Base-by-base conservation (phyloP, 1,139 yeast genomes). In the Pneumocystis carinii region DNA sequence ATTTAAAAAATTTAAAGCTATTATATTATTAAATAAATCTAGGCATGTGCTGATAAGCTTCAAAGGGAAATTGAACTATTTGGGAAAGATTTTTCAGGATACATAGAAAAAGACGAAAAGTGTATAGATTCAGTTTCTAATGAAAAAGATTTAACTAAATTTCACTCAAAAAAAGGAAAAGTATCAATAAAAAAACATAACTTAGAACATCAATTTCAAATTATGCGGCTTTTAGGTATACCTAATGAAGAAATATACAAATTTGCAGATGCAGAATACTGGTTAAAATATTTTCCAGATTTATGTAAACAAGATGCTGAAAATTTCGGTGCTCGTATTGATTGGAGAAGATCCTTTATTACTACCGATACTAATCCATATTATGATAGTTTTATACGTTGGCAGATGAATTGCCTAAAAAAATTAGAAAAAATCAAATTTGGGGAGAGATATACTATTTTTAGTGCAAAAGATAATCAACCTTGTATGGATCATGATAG, bases 401-500 rank as follows among this genome's bases (percentile, higher is more conserved):
- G 99, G 98, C 96, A 90, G 76, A 87, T 92, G 82, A 89, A 86
- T 78, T 82, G 87, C 73, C 83, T 94, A 73, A 87, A 85, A 78
- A 90, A 83, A 62, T 77, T 82, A 66, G 95, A 94, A 66, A 92
- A 90, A 77, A 90, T 92, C 77, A 92, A 90, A 79, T 92, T 92
- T 71, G 99, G 98, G 75, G 95, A 92, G 78, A 86, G 99, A 78
- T 89, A 90, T 79, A 94, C 99, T 69, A 89, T 92, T 71, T 92
- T 88, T 77, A 90, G 97, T 58, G 96, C 90, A 73, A 90, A 87
- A 78, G 98, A 92, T 76, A 97, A 97, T 66, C 99, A 92, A 79
- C 95, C 98, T 60, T 92, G 99, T 80, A 90, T 92, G 90, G 98
- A 92, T 76, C 99, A 92, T 76, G 99, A 92, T 76, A 86, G 99